Conservation (phyloP, 2,329 filamentous ascomycete genomes). For the Fusarium beomiforme region DNA sequence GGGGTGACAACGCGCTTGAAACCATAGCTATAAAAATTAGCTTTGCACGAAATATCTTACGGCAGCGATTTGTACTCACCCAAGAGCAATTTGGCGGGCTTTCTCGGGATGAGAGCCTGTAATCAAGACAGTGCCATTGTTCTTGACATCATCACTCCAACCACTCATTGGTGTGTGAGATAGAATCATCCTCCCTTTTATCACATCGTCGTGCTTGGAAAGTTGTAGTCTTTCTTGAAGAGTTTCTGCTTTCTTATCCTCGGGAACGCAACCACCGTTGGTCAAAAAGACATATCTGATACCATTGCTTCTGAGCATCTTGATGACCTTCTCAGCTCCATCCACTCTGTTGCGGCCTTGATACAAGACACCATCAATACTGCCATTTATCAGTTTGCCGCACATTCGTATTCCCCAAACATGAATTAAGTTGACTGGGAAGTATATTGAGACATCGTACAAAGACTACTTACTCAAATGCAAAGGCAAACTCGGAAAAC, state of each 20-base stretch:
- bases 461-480: constrained; percentile 48
- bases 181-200: constrained; percentile 65
- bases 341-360: constrained; percentile 83
- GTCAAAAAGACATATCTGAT: constrained; percentile 96
- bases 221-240: constrained; percentile 48
- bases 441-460: background rate
- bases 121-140: constrained; percentile 70
- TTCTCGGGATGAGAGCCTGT: constrained; percentile 75
- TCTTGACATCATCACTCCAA: constrained; percentile 55
- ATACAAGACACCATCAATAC: constrained; percentile 94
- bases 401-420: background rate
- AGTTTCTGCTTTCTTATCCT: constrained; percentile 57
- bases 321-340: constrained; percentile 78
- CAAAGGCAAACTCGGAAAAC: constrained; percentile 50
- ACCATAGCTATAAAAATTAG: constrained; percentile 62
- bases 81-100: constrained; percentile 78
- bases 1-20: constrained; percentile 87
- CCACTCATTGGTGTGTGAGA: constrained; percentile 88
- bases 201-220: constrained; percentile 46
- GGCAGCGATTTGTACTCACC: constrained; percentile 50
- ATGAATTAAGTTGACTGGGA: background rate
- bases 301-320: constrained; percentile 74
- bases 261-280: constrained; percentile 90
- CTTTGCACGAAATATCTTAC: background rate
- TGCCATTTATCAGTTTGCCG: constrained; percentile 37